Percentiles rank a stretch among this genome's conserved stretches.
These are phyloP conservation scores for Rhodotorula sp. DNA, from an alignment of 1,284 basidiomycete species.

Conservation along the genomic window DNA sequence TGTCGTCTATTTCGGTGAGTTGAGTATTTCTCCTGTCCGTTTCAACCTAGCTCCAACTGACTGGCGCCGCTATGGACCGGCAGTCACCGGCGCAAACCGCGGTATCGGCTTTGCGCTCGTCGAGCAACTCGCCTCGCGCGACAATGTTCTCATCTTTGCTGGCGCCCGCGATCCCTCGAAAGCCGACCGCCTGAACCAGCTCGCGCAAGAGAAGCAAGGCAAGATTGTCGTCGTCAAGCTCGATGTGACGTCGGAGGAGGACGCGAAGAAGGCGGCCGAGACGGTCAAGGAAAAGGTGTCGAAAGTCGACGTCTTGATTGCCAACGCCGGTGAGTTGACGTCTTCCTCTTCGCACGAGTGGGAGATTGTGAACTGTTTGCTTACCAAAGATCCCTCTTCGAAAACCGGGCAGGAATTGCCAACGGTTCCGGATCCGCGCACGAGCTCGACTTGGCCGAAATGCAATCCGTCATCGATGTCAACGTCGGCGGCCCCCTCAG, in stretches of 20 bases:
- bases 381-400: not conserved
- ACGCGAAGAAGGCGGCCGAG: conserved; percentile 10
- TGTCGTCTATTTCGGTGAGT: too few relatives aligned
- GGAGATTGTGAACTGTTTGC: too few relatives aligned
- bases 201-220: not conserved
- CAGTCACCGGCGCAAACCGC: conserved; percentile 18
- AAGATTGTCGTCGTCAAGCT: conserved; percentile 26
- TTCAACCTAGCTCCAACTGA: not conserved
- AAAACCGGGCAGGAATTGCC: conserved; percentile 9
- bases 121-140: conserved; percentile 15
- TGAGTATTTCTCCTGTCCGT: too few relatives aligned
- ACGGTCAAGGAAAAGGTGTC: conserved; percentile 17
- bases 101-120: conserved; percentile 40
- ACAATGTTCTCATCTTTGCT: conserved; percentile 39
- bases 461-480: conserved; percentile 12
- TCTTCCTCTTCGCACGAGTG: too few relatives aligned
- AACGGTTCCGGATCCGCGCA: not conserved
- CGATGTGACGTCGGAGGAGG: conserved; percentile 8
- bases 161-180: conserved; percentile 33
- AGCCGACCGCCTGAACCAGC: conserved; percentile 6
- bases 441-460: not conserved
- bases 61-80: not conserved
- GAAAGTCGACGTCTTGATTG: conserved; percentile 24
- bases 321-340: conserved; percentile 22
- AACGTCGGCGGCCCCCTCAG: conserved; percentile 24